These are phyloP conservation scores for Coemansia sp. DNA, from an alignment of 192 early-diverging fungal species.

Conservation along the genomic window DNA sequence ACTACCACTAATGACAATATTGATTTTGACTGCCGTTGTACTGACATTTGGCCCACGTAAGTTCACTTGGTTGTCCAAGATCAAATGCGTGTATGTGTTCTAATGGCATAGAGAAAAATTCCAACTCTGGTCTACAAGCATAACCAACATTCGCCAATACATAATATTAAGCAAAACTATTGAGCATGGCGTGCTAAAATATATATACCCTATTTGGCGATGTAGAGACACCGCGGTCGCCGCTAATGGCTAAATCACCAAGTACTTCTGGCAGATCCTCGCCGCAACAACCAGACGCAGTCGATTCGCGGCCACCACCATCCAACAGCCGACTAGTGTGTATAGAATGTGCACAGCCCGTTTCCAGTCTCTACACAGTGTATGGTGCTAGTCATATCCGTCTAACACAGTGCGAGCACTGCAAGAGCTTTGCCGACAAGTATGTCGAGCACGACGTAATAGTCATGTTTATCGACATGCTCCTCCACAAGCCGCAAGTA, in stretches of 20 bases:
- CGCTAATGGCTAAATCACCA: constrained; percentile 38
- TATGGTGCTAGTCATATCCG: constrained; percentile 83
- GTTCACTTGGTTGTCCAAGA: background rate
- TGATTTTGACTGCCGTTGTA: constrained; percentile 29
- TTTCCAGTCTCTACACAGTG: constrained; percentile 72
- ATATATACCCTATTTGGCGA: background rate
- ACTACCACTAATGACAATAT: constrained; percentile 33
- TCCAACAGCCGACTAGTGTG: constrained; percentile 49
- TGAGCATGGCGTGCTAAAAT: background rate
- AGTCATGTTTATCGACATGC: constrained; percentile 89
- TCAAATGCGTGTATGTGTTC: background rate
- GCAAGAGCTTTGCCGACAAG: constrained; percentile 84
- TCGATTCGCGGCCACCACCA: background rate
- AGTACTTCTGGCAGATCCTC: constrained; percentile 18
- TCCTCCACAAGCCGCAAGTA: constrained; percentile 81
- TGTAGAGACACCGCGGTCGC: constrained; percentile 45
- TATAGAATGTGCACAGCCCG: constrained; percentile 73
- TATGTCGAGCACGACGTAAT: constrained; percentile 90
- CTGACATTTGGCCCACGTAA: constrained; percentile 49
- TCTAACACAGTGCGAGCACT: constrained; percentile 74
- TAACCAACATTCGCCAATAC: background rate
- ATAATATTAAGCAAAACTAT: background rate
- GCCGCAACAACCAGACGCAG: constrained; percentile 2
- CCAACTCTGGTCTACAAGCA: background rate
- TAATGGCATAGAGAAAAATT: no score